phyloP scores from a whole-genome alignment of 2,329 filamentous ascomycete species.

The Parastagonospora avenae region DNA sequence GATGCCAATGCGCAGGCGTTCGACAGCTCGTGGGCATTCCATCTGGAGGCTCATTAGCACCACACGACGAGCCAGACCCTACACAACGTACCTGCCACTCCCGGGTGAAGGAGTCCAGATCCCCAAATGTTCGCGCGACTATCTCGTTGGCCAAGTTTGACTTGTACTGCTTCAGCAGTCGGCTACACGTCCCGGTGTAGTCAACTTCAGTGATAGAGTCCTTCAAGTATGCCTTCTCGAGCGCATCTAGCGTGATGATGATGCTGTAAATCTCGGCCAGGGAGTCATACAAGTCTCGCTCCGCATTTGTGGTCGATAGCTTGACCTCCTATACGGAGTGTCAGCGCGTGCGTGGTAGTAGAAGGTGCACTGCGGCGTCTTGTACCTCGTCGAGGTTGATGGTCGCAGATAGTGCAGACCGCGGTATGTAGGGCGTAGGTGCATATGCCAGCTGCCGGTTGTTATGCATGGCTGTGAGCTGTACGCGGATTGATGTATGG shows the following conservation, averaged over 20 bases:
- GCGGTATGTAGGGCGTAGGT: constrained; percentile 88
- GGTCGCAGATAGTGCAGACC: constrained; percentile 78
- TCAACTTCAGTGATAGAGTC: constrained; percentile 90
- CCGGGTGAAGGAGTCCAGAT: constrained; percentile 87
- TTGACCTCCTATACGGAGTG: constrained; percentile 76
- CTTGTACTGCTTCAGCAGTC: constrained; percentile 94
- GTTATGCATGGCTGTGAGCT: constrained; percentile 50
- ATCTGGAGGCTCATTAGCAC: constrained; percentile 61
- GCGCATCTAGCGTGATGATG: constrained; percentile 89
- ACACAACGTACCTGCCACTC: constrained; percentile 81
- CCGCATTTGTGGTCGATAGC: constrained; percentile 80
- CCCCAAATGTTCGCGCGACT: constrained; percentile 85
- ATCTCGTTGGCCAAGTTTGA: constrained; percentile 88
- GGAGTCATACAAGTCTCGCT: constrained; percentile 93
- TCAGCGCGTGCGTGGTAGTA: constrained; percentile 15
- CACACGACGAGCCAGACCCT: neutral
- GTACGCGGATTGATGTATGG: neutral
- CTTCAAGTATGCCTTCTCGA: constrained; percentile 96
- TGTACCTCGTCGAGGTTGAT: constrained; percentile 90
- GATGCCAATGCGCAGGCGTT: constrained; percentile 88
- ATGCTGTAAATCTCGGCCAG: constrained; percentile 98
- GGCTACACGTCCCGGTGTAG: constrained; percentile 95
- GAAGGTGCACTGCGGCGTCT: neutral
- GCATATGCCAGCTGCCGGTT: constrained; percentile 75
- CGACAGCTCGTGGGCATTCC: constrained; percentile 91